Evolutionary conservation across 2,329 filamentous ascomycete species (phyloP).

Genomic region (Colletotrichum sp.): DNA sequence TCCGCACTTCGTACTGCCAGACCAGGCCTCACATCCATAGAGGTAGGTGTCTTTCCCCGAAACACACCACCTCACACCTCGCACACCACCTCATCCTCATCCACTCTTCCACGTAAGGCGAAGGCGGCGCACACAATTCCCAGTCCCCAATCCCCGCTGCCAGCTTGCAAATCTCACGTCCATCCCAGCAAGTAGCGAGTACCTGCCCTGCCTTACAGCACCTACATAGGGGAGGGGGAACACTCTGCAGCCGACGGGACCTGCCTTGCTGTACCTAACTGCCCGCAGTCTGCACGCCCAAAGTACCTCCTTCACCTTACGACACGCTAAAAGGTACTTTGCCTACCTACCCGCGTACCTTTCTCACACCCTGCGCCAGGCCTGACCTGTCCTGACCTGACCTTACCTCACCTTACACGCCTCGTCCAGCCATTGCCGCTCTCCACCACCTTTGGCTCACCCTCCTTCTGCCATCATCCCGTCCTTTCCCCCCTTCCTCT

Average conservation of each 20-base stretch:
- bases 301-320: neutral
- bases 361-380: neutral
- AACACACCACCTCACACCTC: conserved; percentile 4
- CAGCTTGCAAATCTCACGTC: neutral
- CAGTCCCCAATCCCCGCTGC: neutral
- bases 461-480: conserved; percentile 13
- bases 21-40: neutral
- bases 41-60: conserved; percentile 17
- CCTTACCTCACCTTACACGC: conserved; percentile 3
- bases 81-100: neutral
- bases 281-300: neutral
- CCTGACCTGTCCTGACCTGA: neutral
- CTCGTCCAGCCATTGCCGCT: conserved; percentile 20
- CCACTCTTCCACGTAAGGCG: neutral
- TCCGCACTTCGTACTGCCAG: neutral
- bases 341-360: neutral
- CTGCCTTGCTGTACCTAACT: neutral
- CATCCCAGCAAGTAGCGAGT: neutral
- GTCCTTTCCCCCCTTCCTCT: conserved; percentile 4
- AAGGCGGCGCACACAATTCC: neutral
- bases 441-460: conserved; percentile 15
- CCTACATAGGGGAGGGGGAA: neutral
- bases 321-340: neutral
- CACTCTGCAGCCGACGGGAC: neutral
- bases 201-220: neutral